phyloP scores from a whole-genome alignment of 176 grass and related monocot species.

The Triticum aestivum region IWGSC_CS_RefSeq_v2.1 NC_057813.1:558096389-558096888 shows the following conservation, averaged over 20 bases:
- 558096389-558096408: slow-evolving; percentile 98
- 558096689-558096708: neutral
- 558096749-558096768: neutral
- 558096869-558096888: slow-evolving; percentile 57
- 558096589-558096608: neutral
- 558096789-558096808: slow-evolving; percentile 38
- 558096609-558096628: neutral
- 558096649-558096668: neutral
- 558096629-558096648: neutral
- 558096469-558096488: slow-evolving; percentile 99
- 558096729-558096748: neutral
- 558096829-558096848: slow-evolving; percentile 94
- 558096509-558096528: slow-evolving; percentile 1
- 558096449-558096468: slow-evolving; percentile 95
- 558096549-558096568: neutral
- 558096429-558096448: slow-evolving; percentile 99
- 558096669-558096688: neutral
- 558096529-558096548: neutral
- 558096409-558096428: slow-evolving; percentile 97
- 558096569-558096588: neutral
- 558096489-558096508: neutral
- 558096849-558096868: slow-evolving; percentile 99
- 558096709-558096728: neutral
- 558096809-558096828: slow-evolving; percentile 99
- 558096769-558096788: neutral